Evolutionary conservation across 225 moss, liverwort and hornwort species (phyloP), one percentile per base, ranked within the genome.

Genomic region (Physcomitrellopsis africana): DNA sequence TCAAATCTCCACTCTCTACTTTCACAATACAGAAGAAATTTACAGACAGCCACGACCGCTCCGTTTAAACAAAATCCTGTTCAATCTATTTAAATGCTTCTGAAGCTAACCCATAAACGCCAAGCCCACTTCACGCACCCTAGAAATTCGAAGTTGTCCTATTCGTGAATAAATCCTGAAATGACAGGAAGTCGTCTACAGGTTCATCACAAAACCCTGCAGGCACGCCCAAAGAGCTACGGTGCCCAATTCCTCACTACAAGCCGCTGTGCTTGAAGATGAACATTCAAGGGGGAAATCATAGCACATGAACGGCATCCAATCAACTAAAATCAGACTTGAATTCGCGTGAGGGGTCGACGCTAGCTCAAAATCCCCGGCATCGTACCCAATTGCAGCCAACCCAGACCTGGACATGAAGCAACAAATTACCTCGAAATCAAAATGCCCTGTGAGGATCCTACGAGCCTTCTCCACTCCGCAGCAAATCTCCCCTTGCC

Each of bases 401-500:
- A 14, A 61, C 13, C 9, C n/a, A 13, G 15, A 69, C 11, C 42
- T 5, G 54, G 11, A 32, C 13, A 13, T 17, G 7, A 22, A 63
- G 29, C 20, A 51, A 56, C 22, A 16, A 49, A 45, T 18, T 58
- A 73, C 77, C 64, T 63, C 8, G 7, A 37, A 37, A 37, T 15
- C 15, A 20, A 42, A 64, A 27, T 69, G 65, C 65, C 20, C 43
- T 9, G 57, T 17, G 17, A 68, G 67, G 65, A 69, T 64, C 64
- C 29, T 8, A 17, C 17, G n/a, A 53, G 56, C 37, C 53, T 15
- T 23, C n/a, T 53, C 46, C 67, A 5, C 14, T 67, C 52, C 53
- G 1, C 5, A 32, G 32, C 22, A 46, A 70, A 60, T 10, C 1
- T 23, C 0, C 2, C 10, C 59, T 11, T 0, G 6, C 0, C n/a